phyloP scores from a whole-genome alignment of 306 rosid species.

The barrel medic (Medicago truncatula) region MtrunA17r5.0-ANR NC_053048.1:42214501-42215000 shows the following conservation, averaged over 20 bases:
- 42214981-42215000: neutral
- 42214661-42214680: neutral
- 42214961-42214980: neutral
- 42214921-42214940: too few relatives aligned
- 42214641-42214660: neutral
- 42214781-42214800: too few relatives aligned
- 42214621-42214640: too few relatives aligned
- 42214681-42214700: neutral
- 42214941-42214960: neutral
- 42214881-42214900: too few relatives aligned
- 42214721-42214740: neutral
- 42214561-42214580: neutral
- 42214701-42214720: neutral
- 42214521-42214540: neutral
- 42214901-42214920: too few relatives aligned
- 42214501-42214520: neutral
- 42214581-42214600: neutral
- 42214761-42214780: too few relatives aligned
- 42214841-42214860: too few relatives aligned
- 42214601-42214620: neutral
- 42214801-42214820: too few relatives aligned
- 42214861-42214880: too few relatives aligned
- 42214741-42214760: neutral
- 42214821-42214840: too few relatives aligned
- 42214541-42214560: neutral